phyloP scores from a whole-genome alignment of 169 alveolate species.

The Perkinsus marinus region DNA sequence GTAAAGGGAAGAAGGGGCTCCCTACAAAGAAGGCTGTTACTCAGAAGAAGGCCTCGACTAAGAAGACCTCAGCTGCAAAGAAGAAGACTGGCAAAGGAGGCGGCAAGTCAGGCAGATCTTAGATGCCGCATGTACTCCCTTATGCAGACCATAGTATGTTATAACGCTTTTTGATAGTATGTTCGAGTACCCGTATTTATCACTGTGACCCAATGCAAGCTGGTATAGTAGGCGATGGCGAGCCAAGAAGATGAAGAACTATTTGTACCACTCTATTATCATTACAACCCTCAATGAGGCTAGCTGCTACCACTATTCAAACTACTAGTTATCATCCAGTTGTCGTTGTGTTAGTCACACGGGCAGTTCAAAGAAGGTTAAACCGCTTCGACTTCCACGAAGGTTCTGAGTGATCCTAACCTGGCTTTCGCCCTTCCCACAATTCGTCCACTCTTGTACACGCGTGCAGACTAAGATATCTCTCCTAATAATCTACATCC shows the following conservation, averaged over 20 bases:
- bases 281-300: neutral
- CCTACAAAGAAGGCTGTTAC: neutral
- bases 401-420: no score
- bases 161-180: neutral
- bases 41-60: neutral
- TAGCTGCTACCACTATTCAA: neutral
- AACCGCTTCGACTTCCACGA: neutral
- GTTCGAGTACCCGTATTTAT: neutral
- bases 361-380: neutral
- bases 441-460: neutral
- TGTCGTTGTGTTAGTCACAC: neutral
- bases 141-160: neutral
- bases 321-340: neutral
- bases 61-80: neutral
- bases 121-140: neutral
- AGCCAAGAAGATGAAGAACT: neutral
- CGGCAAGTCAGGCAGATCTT: neutral
- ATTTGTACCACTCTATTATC: neutral
- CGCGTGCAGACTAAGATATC: neutral
- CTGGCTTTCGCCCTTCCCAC: no score
- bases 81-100: neutral
- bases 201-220: neutral
- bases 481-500: neutral
- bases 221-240: neutral
- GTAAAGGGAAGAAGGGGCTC: neutral